Base-by-base conservation (phyloP, 371 early-diverging fungal genomes). In the Mortierella sp. region DNA sequence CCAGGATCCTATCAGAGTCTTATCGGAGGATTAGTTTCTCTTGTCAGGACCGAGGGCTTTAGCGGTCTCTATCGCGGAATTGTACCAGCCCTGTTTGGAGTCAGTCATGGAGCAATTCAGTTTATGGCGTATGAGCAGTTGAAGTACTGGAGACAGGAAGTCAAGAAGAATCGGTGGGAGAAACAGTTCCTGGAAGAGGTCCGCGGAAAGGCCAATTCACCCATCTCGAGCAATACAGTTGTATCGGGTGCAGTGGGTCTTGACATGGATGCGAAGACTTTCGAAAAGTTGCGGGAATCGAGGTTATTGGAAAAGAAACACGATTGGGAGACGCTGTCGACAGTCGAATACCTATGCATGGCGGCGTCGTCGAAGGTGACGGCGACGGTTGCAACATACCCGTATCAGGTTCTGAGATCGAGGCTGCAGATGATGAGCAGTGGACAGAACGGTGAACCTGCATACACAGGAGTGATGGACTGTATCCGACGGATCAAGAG, bases 81-180 rank as follows among this genome's bases (percentile, higher is more conserved):
- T 48, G 79, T 94, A 2, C 95, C 97, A 0, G 95, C 94, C 0
- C 78, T 98, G 11, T 87, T 97, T 75, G 97, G 97, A 19, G 92
- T 90, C 6, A 91, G 94, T 7, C 97, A 98, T 70, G 99, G 99
- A 9, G 97, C 97, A 0, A 79, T 98, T 43, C 97, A 98, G 80
- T 98, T 98, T 78, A 93, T 96, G 94, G 95, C 92, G 0, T 98
- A 98, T 78, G 97, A 97, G 66, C 94, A 96, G 61, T 86, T 97
- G 90, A 97, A 97, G 76, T 86, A 86, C 66, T 86, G 87, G 84
- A 72, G 89, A 47, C 80, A 83, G 50, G 79, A 82, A 47, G 48
- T 75, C 37, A 79, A 79, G 51, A 55, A 47, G 58, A 47, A 60
- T 42, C 56, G 70, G 43, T 80, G 68, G 71, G 63, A 75, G 72